phyloP scores from a whole-genome alignment of 257 asterid species.

The Salvia splendens region DNA sequence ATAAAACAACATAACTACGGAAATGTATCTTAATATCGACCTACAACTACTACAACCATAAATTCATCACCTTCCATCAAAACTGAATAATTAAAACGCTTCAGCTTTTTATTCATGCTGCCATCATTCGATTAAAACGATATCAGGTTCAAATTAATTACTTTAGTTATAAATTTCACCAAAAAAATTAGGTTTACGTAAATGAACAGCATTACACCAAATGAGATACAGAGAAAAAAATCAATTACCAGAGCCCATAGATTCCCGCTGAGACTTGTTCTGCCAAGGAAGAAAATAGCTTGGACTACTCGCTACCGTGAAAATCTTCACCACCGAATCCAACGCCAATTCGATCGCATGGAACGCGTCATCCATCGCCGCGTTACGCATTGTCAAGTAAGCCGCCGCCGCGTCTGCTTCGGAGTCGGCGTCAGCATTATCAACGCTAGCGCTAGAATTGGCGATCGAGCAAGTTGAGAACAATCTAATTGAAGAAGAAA shows the following conservation, averaged over 20 bases:
- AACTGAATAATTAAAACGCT: not conserved
- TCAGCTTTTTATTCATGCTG: conserved; percentile 1
- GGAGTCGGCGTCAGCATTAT: conserved; percentile 35
- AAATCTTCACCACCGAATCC: conserved; percentile 93
- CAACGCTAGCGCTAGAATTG: conserved; percentile 27
- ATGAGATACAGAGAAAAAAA: not conserved
- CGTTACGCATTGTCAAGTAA: conserved; percentile 31
- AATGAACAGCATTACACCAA: conserved; percentile 2
- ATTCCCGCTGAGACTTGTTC: conserved; percentile 92
- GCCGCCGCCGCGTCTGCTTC: conserved; percentile 18
- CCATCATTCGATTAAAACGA: conserved; percentile 6
- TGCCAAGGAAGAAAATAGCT: conserved; percentile 93
- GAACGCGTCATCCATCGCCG: conserved; percentile 52
- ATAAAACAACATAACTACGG: conserved; percentile 1
- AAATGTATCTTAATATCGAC: not conserved
- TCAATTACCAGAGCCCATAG: conserved; percentile 85
- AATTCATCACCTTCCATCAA: not conserved
- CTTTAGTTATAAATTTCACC: not conserved
- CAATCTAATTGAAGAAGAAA: conserved; percentile 26
- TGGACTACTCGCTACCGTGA: conserved; percentile 90
- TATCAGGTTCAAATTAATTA: conserved; percentile 15
- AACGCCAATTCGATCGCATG: conserved; percentile 80
- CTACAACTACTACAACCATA: not conserved
- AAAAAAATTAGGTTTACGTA: conserved; percentile 4
- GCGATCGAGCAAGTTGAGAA: conserved; percentile 43